Base-by-base conservation (phyloP, 352 stramenopile species). In the Pythium rhizo-oryzae region DNA sequence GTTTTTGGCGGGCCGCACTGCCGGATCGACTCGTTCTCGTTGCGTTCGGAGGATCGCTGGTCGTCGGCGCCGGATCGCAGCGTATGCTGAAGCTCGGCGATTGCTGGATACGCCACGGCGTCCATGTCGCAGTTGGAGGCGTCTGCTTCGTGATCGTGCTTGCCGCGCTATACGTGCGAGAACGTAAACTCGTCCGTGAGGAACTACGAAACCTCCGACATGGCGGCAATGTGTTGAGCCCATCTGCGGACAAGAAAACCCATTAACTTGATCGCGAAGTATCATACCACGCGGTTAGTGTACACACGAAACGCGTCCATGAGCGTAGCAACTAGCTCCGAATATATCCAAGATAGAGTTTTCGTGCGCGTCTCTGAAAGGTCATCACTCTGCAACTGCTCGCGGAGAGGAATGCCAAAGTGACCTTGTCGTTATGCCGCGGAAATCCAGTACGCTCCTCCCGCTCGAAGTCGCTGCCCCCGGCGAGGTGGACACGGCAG, bases 1-100 rank as follows among this genome's bases (percentile, higher is more conserved):
- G 55, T 1, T 90, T 93, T 64, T 89, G 80, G 78, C 69, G 73
- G 39, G 69, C 71, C 18, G 84, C 82, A 18, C 70, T 91, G 4
- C 84, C 84, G 0, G 64, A 90, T 72, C 69, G 66, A 33, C 39
- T 83, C 2, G 84, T 93, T 47, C 53, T 91, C 33, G 7, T 61
- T 15, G 79, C 78, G 37, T 90, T 91, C 50, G 54, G 73, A 6
- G 41, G 11, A 6, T 84, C 80, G 35, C 75, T 91, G 23, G 39
- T 16, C 0, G 65, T 93, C 30, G 80, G 79, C 11, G 54, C 70
- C 3, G 57, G 57, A 9, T 91, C 84, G 0, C 72, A 83, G 51
- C 67, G 50, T 1, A 1, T 89, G 23, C n/a, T 93, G n/a, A 59
- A 89, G 8, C 24, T 65, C 21, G 47, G 52, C n/a, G 77, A 81